These are phyloP conservation scores for Xylaria sp. DNA, from an alignment of 2,329 filamentous ascomycete genomes.

Conservation along the genomic window DNA sequence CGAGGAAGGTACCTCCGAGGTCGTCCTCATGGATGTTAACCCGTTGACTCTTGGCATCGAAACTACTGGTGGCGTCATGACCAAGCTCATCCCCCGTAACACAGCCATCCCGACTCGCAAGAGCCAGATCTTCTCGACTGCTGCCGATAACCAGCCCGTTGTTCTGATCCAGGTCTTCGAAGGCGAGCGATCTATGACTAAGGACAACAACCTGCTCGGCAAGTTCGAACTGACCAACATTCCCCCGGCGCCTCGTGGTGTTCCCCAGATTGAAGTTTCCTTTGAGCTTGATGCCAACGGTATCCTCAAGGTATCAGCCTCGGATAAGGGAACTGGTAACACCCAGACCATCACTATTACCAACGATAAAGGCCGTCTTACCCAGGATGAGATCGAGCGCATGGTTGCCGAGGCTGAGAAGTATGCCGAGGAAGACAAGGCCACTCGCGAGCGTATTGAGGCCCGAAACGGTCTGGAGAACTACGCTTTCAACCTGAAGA, in stretches of 20 bases:
- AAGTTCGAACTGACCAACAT: slow-evolving; percentile 99
- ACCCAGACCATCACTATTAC: slow-evolving; percentile 97
- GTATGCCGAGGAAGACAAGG: slow-evolving; percentile 99
- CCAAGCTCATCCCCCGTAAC: slow-evolving; percentile 94
- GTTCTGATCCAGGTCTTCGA: slow-evolving; percentile 96
- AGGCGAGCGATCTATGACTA: slow-evolving; percentile 92
- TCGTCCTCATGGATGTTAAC: slow-evolving; percentile 98
- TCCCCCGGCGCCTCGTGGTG: slow-evolving; percentile 91
- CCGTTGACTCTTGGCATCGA: slow-evolving; percentile 96
- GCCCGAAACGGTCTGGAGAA: slow-evolving; percentile 97
- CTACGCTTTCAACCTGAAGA: slow-evolving; percentile 99
- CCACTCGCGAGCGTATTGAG: slow-evolving; percentile 95
- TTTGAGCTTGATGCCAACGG: slow-evolving; percentile 99
- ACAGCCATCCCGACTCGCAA: slow-evolving; percentile 95
- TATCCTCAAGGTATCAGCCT: slow-evolving; percentile 95
- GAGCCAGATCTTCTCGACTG: slow-evolving; percentile 97
- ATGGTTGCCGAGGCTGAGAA: slow-evolving; percentile 99
- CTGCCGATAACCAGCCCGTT: slow-evolving; percentile 94
- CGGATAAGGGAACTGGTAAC: slow-evolving; percentile 99
- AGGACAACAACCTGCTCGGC: slow-evolving; percentile 96
- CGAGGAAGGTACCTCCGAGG: slow-evolving; percentile 80
- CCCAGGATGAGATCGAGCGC: slow-evolving; percentile 96
- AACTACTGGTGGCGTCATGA: slow-evolving; percentile 98
- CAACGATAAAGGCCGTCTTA: slow-evolving; percentile 98
- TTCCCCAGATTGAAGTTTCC: slow-evolving; percentile 97